Base-by-base conservation (phyloP, 2,329 filamentous ascomycete species). In the Aureobasidium namibiae region DNA sequence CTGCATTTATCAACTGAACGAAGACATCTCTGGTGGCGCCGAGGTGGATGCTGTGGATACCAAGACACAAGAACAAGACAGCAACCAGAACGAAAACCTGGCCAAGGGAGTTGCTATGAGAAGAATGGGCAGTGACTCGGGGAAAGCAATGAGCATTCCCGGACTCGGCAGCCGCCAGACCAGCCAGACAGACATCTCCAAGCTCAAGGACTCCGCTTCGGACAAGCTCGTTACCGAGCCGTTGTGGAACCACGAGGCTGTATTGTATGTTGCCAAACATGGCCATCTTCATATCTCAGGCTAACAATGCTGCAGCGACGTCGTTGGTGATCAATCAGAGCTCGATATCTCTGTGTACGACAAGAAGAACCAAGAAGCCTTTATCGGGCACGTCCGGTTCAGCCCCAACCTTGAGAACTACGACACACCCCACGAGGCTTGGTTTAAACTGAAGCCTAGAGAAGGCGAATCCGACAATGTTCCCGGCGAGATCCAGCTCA, bases 321-420 rank as follows among this genome's bases (percentile, higher is more conserved):
- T 99, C 63, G 88, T 96, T 61, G 91, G 91, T 61, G 87, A 91
- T 62, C 87, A 96, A 68, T 92, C 92, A 66, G 83, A 94, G 68
- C 86, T 99, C 39, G 91, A 95, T 68, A 84, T 99, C 29, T 96
- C 92, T 2, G 87, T 99, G 10, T 99, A 99, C 71, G 92, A 97
- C 70, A 88, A 87, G 48, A 81, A 85, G 44, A 86, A 87, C 56
- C 87, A 90, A 53, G 94, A 99, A 70, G 88, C 91, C 52, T 96
- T 97, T 69, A 78, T 99, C 4, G 94, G 94, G 18, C 91, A 96
- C 67, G 87, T 96, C 61, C 85, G 92, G 61, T 84, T 97, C 66
- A 84, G 88, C 63, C 88, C 87, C 72, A 75, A 87, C 68, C 72
- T 87, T 63, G 76, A 88, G 76, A 77, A 88, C 73, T 78, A 87